Evolutionary conservation across 768 basidiomycete genomes (phyloP), one percentile per base, ranked within the genome.

Genomic region (Lactifluus volemus): DNA sequence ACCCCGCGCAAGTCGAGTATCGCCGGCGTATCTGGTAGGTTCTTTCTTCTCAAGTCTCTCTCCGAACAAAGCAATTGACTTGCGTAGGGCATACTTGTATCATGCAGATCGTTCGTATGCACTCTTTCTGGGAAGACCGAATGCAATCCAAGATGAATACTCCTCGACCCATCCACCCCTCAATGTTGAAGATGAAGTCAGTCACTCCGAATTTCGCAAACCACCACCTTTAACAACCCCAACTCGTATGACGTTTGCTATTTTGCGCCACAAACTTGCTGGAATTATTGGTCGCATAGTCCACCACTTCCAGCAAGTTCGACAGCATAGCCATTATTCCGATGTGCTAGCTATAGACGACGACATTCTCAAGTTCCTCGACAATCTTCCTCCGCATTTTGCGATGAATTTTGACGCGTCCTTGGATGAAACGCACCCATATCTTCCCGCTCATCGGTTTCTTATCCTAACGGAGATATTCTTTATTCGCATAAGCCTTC

Each of bases 81-180:
- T 51, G 38, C 41, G 48, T 71, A 87, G 89, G 89, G 87, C 90
- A 4, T 91, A 92, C 70, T 75, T 97, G 1, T 95, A 96, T 70
- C 94, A 98, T 70, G 93, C 94, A 4, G 94, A 97, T 73, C 84
- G 92, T 52, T 90, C 92, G 11, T 93, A 91, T 72, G 92, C 92
- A 14, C 79, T 96, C 67, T 86, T 94, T n/a, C 77, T 96, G 17
- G 94, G 94, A 39, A 80, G 94, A 65, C 94, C 94, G 4, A 86
- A 86, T 66, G 87, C 89, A 17, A 95, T 97, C 53, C 89, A 92
- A 68, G 89, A 92, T 67, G 86, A 85, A 55, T 95, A 92, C 70
- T 89, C 89, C 5, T 94, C 92, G 42, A 91, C 92, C 0, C 78
- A 81, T 53, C 78, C 83, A 5, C 90, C 90, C 12, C 79, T 83